These are phyloP conservation scores for Corymbia calophylla DNA, from an alignment of 441 rosid species.

Conservation along the genomic window DNA sequence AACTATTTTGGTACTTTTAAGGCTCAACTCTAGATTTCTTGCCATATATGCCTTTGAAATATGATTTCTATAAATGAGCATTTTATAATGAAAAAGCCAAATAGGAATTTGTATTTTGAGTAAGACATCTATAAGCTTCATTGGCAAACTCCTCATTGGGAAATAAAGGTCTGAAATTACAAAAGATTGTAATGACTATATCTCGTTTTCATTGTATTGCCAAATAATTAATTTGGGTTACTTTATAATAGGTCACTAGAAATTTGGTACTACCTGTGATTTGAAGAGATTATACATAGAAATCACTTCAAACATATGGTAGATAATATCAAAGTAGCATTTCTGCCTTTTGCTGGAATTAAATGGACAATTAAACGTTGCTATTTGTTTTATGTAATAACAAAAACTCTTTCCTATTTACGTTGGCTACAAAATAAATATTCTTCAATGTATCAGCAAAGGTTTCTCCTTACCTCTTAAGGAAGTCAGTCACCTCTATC, in stretches of 20 bases:
- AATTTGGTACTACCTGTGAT: not conserved
- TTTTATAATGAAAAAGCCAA: not conserved
- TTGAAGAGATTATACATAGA: not conserved
- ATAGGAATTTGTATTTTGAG: not conserved
- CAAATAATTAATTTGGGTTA: not conserved
- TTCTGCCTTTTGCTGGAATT: not conserved
- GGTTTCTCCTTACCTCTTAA: not conserved
- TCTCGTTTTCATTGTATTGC: not conserved
- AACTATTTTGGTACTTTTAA: not conserved
- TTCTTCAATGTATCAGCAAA: not conserved
- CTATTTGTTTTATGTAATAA: not conserved
- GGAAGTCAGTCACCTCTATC: not conserved
- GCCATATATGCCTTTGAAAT: not conserved
- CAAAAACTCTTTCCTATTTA: not conserved
- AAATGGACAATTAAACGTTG: not conserved
- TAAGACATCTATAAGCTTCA: not conserved
- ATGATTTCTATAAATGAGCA: not conserved
- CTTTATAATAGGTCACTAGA: not conserved
- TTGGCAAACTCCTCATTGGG: not conserved
- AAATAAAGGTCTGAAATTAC: not conserved
- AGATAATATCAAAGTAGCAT: not conserved
- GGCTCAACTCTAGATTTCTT: not conserved
- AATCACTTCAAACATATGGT: not conserved
- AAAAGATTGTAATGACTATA: not conserved
- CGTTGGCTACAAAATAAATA: not conserved